Evolutionary conservation across 345 rosid genomes (phyloP).

Genomic region (Camelina hispida): DNA sequence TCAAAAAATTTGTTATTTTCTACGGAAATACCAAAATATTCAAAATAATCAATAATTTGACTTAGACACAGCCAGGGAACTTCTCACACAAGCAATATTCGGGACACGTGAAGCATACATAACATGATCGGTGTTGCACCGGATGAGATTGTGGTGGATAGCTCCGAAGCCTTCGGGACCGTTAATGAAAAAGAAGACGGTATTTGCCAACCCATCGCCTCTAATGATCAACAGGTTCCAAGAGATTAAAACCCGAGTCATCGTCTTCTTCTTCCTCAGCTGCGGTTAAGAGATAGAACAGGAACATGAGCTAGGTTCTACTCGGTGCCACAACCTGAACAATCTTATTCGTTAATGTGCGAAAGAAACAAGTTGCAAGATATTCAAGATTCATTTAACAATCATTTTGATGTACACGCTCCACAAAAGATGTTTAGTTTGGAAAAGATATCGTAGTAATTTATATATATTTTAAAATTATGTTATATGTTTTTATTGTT

Average conservation of each 20-base stretch:
- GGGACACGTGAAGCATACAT: conserved; percentile 68
- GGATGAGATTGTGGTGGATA: conserved; percentile 69
- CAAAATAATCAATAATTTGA: no score
- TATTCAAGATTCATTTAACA: not conserved
- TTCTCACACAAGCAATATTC: conserved; percentile 63
- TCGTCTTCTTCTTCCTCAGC: conserved; percentile 4
- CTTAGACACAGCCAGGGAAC: conserved; percentile 32
- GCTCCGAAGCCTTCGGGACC: conserved; percentile 42
- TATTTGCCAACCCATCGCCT: conserved; percentile 23
- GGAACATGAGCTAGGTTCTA: not conserved
- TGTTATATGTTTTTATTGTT: not conserved
- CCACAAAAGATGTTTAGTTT: not conserved
- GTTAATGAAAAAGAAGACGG: conserved; percentile 48
- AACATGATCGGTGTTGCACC: conserved; percentile 49
- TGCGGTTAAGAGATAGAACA: not conserved
- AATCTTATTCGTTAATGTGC: not conserved
- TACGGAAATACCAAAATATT: no score
- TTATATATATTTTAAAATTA: not conserved
- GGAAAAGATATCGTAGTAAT: not conserved
- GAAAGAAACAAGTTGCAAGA: conserved; percentile 9
- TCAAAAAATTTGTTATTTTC: no score
- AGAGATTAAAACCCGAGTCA: conserved; percentile 51
- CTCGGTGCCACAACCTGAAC: not conserved
- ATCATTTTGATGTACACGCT: not conserved
- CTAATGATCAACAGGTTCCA: conserved; percentile 47